Conservation (phyloP, 306 rosid species). For the Vigna angularis region DNA sequence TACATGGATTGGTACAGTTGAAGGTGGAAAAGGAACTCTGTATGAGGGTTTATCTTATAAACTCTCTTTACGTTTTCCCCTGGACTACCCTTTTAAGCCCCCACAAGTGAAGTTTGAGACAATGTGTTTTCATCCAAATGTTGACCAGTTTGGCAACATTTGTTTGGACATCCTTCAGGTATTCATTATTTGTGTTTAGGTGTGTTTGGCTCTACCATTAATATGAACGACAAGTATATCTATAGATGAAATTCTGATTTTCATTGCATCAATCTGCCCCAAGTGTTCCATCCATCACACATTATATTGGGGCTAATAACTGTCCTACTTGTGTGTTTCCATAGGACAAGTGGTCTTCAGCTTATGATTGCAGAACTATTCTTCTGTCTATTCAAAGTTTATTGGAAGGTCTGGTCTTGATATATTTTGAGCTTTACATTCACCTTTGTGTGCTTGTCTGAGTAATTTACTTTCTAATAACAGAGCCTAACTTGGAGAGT, state of each 20-base stretch:
- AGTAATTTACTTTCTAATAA: constrained; percentile 46
- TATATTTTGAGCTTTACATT: constrained; percentile 32
- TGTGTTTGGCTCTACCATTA: constrained; percentile 33
- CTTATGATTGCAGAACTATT: constrained; percentile 96
- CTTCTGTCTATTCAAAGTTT: constrained; percentile 94
- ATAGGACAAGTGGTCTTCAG: constrained; percentile 99
- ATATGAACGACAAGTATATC: constrained; percentile 1
- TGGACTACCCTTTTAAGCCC: constrained; percentile 94
- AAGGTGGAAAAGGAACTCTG: constrained; percentile 93
- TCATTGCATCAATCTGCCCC: background rate
- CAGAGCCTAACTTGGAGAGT: constrained; percentile 97
- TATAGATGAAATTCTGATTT: constrained; percentile 23
- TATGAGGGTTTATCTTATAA: constrained; percentile 95
- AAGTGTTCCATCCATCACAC: background rate
- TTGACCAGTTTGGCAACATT: constrained; percentile 95
- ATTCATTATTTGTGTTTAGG: constrained; percentile 22
- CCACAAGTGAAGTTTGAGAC: constrained; percentile 96
- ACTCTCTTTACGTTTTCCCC: constrained; percentile 85
- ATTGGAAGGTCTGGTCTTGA: constrained; percentile 75
- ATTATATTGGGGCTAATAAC: constrained; percentile 28
- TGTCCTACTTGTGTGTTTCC: constrained; percentile 27
- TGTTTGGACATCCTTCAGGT: constrained; percentile 99
- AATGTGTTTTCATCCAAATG: constrained; percentile 95
- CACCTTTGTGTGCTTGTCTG: constrained; percentile 42
- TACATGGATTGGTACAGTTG: constrained; percentile 93